Evolutionary conservation across 1,284 basidiomycete species (phyloP).

Genomic region (Schizophyllum commune): DNA sequence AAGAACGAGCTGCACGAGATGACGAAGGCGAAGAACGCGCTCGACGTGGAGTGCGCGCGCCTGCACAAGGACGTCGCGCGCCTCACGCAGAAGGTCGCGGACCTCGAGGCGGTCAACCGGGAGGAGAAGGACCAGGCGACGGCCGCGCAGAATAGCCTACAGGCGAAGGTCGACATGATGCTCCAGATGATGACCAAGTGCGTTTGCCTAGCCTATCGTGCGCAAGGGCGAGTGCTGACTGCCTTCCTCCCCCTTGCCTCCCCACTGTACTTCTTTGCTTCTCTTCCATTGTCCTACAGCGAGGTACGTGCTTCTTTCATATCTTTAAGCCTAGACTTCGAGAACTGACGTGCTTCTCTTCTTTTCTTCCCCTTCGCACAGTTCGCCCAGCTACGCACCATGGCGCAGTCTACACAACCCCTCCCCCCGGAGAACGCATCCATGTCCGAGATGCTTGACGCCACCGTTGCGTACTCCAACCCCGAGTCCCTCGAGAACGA

Average conservation of each 20-base stretch:
- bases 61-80: constrained; percentile 18
- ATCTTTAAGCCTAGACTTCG: background rate
- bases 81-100: constrained; percentile 8
- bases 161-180: constrained; percentile 24
- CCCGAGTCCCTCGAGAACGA: background rate
- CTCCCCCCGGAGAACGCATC: background rate
- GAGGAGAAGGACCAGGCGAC: constrained; percentile 21
- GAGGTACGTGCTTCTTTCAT: background rate
- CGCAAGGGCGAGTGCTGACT: background rate
- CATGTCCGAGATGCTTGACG: background rate
- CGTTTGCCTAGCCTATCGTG: background rate
- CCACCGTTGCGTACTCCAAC: background rate
- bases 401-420: background rate
- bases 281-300: background rate
- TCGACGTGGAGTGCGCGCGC: constrained; percentile 13
- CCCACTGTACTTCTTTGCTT: too few species aligned
- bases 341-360: background rate
- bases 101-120: constrained; percentile 9
- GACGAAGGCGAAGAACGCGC: constrained; percentile 2
- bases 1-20: constrained; percentile 16
- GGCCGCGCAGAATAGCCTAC: background rate
- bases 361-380: background rate
- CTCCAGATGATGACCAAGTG: constrained; percentile 28
- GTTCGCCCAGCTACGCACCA: background rate
- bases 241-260: too few species aligned